Evolutionary conservation across 2,329 filamentous ascomycete genomes (phyloP), one percentile per base, ranked within the genome.

Genomic region (Dothistroma pini): DNA sequence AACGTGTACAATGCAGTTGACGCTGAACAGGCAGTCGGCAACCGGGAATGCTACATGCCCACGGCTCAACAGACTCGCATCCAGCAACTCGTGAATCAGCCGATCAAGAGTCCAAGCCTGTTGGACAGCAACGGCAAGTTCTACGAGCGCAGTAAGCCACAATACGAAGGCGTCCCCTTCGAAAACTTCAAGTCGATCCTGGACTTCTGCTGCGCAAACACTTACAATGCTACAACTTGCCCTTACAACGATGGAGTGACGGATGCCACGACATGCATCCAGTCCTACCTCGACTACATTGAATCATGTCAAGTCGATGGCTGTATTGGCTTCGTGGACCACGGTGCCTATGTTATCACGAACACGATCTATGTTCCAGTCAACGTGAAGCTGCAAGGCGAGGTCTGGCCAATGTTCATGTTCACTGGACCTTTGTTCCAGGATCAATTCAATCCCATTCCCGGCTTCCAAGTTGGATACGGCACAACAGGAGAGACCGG

Each of bases 201-300:
- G 22, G 25, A 29, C 6, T 29, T 29, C 6, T 29, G 25, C 25
- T 29, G 25, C 25, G 6, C 25, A 29, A 6, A 29, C 25, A 29
- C 25, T 29, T 29, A 29, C 25, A 74, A 77, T 57, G 74, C 76
- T 54, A 21, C 16, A 50, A 79, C 76, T 54, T 91, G 90, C 69
- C 25, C 25, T 29, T 89, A 86, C 75, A 93, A 93, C 69, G 91
- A 97, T 72, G 93, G 93, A 44, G 75, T 79, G 19, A 88, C 87
- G n/a, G 93, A 97, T 69, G 93, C 96, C 68, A 96, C 93, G 2
- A 84, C 82, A 9, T 90, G 89, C 19, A 89, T 97, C 71, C 93
- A 97, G 76, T 83, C 84, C 57, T 82, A 91, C 55, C 85, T 97
- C 66, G 81, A 96, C 75, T 84, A 78, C 61, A 85, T 86, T 50